Conservation (phyloP, 768 basidiomycete genomes). For the Macrocybe gigantea region DNA sequence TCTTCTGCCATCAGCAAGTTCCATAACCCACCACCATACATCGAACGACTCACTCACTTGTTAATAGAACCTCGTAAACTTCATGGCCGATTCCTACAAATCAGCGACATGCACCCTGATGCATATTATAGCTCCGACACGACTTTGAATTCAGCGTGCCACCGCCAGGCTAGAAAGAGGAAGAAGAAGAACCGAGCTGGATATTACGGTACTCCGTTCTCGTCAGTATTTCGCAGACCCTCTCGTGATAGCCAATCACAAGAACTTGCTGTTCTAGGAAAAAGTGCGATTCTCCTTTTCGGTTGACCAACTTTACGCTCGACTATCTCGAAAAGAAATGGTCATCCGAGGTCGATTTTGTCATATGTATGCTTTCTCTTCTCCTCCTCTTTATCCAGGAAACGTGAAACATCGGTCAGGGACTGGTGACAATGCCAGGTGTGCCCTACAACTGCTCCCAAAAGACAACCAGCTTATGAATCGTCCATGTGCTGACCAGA, state of each 20-base stretch:
- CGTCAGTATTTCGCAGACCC: conserved; percentile 35
- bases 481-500: conserved; percentile 27
- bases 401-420: conserved; percentile 29
- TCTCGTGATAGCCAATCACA: neutral
- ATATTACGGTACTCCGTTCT: conserved; percentile 62
- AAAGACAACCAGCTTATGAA: neutral
- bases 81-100: conserved; percentile 71
- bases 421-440: conserved; percentile 78
- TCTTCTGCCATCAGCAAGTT: conserved; percentile 24
- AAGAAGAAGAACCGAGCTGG: conserved; percentile 48
- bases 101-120: conserved; percentile 85
- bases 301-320: conserved; percentile 76
- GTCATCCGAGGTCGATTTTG: conserved; percentile 84
- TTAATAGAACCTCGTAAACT: conserved; percentile 41
- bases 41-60: too few species aligned
- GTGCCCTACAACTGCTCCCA: conserved; percentile 4
- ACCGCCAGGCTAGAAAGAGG: conserved; percentile 49
- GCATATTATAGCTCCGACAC: conserved; percentile 49
- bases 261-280: conserved; percentile 23
- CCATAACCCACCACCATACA: neutral
- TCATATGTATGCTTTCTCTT: conserved; percentile 56
- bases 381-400: conserved; percentile 3
- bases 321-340: conserved; percentile 76
- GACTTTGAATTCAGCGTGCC: conserved; percentile 61
- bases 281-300: conserved; percentile 77